Conservation (phyloP, 306 rosid genomes). For the Alnus rubra region DNA sequence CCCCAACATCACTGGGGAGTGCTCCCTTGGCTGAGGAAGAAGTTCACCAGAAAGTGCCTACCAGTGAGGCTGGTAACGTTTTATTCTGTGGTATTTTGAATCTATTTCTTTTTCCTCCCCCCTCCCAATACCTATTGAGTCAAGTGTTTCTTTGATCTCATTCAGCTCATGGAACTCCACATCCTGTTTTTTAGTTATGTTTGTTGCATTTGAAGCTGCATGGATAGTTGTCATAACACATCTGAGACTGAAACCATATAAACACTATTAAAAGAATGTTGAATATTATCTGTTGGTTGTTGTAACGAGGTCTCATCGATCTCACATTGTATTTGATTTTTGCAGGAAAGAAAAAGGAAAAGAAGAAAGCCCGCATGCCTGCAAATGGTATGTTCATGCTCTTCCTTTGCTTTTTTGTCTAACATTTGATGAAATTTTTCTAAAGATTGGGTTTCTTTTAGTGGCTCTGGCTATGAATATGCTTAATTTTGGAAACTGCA, state of each 20-base stretch:
- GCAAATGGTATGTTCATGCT: too few relatives aligned
- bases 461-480: background rate
- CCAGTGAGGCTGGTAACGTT: slow-evolving; percentile 77
- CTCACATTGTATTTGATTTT: too few relatives aligned
- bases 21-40: slow-evolving; percentile 83
- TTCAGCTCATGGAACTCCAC: background rate
- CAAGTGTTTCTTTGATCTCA: background rate
- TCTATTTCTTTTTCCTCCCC: background rate
- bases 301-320: too few relatives aligned
- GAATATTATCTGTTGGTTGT: too few relatives aligned
- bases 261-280: too few relatives aligned
- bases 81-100: background rate
- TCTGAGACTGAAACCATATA: too few relatives aligned
- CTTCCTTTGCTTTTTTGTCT: background rate
- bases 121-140: background rate
- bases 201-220: slow-evolving; percentile 11
- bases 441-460: background rate
- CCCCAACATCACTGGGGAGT: slow-evolving; percentile 94
- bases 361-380: too few relatives aligned
- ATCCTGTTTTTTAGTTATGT: background rate
- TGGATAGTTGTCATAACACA: too few relatives aligned
- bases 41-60: slow-evolving; percentile 89
- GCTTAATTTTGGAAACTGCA: background rate
- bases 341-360: too few relatives aligned
- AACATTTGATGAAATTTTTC: background rate